phyloP scores from a whole-genome alignment of 202 grass and related monocot species.

The Brachypodium distachyon region DNA sequence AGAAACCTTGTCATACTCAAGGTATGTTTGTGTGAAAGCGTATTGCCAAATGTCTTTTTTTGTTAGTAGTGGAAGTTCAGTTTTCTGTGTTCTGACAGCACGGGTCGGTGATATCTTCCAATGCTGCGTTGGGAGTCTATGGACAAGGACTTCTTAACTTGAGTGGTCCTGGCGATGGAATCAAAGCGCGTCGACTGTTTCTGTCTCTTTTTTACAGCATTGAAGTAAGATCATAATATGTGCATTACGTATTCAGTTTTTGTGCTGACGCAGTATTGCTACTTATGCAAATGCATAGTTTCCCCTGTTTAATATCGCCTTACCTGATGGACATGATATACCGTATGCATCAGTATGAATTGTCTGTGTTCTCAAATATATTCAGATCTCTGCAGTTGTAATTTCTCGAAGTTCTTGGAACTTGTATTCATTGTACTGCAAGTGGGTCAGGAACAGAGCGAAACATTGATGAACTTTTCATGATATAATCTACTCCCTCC shows the following conservation, averaged over 20 bases:
- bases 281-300: not conserved
- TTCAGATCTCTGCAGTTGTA: not conserved
- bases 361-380: constrained; percentile 4
- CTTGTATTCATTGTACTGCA: constrained; percentile 3
- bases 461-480: not conserved
- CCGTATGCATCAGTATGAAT: not conserved
- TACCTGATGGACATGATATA: not conserved
- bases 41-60: constrained; percentile 6
- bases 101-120: constrained; percentile 89
- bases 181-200: constrained; percentile 79
- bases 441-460: not conserved
- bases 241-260: not conserved
- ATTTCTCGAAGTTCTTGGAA: not conserved
- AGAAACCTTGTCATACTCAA: constrained; percentile 96
- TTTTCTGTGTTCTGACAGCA: constrained; percentile 51
- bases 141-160: constrained; percentile 99
- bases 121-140: constrained; percentile 93
- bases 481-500: not conserved
- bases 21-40: constrained; percentile 41
- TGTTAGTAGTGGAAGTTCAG: constrained; percentile 19
- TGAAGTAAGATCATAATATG: constrained; percentile 60
- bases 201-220: constrained; percentile 97
- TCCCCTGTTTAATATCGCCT: not conserved
- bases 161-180: constrained; percentile 87
- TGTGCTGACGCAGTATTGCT: not conserved